Base-by-base conservation (phyloP, 768 basidiomycete genomes). In the Vararia minispora region DNA sequence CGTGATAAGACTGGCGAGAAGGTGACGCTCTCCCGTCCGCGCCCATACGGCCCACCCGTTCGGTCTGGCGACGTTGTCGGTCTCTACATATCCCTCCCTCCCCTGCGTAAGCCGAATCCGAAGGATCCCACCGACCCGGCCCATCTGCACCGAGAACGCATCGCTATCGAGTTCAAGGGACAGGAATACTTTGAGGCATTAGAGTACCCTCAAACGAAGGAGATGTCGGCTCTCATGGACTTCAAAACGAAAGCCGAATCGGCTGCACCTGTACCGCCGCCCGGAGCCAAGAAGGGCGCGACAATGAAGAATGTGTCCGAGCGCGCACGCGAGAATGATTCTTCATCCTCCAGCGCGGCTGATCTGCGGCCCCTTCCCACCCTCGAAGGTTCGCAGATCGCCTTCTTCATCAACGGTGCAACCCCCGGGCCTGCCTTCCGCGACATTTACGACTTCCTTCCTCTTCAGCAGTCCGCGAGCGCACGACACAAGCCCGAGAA, bases 181-280 rank as follows among this genome's bases (percentile, higher is more conserved):
- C 91, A 94, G 59, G 84, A 89, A 46, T 91, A 92, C 56, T 97
- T 97, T 57, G 95, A 99, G 63, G 79, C 79, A 43, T 65, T 87
- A 44, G 94, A 98, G 57, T 97, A 95, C 56, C 60, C 77, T 8
- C 76, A 79, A 42, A 76, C 71, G 21, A 95, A 92, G 57, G 95
- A 99, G 62, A 98, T 98, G 95, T 65, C 72, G 10, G 66, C 79
- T 26, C 74, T 98, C 44, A 76, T 92, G 70, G 88, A 91, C 46
- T 77, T 61, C 17, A 56, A 59, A 4, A 51, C 54, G n/a, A 52
- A 43, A 44, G 35, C 29, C 34, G 42, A 24, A 23, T 34, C 23
- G 16, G 37, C 25, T 28, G 33, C 68, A 3, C 72, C 75, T 26
- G 60, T 76, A 5, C 76, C 74, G 17, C 74, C 79, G 2, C 58